Evolutionary conservation across 106 monocot genomes (phyloP), one percentile per base, ranked within the genome.

Genomic region (Dioscorea alata): DNA sequence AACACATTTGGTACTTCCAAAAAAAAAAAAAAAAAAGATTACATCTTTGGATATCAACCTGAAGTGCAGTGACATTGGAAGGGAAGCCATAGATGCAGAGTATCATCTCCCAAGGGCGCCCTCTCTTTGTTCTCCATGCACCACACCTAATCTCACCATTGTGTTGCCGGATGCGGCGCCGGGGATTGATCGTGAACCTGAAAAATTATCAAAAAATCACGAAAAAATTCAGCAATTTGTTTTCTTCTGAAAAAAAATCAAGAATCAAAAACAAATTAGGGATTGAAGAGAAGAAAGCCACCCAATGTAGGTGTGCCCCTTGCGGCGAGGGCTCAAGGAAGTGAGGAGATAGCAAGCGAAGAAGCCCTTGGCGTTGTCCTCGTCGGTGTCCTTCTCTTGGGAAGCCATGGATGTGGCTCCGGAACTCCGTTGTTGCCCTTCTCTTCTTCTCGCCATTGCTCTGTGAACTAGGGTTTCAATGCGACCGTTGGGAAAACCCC

Each of bases 101-200:
- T 24, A 97, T 73, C 96, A 97, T 97, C 71, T 97, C 96, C 96
- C 96, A 97, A 17, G 96, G 96, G 16, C 96, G 77, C 21, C 86
- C 86, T 4, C 73, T 42, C 67, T 84, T 92, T 17, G 96, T 97
- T 56, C 86, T 75, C 82, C 75, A 82, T 48, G 96, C 96, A 12
- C 92, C 96, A 25, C 82, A 78, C 52, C 57, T 72, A 31, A 85
- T 84, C 59, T 97, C 92, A 8, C 96, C 96, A 71, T 97, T 97
- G 71, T 97, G 96, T 68, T 97, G 96, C 61, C 82, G 79, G 20
- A 97, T 97, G 68, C 96, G 75, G 42, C 92, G 82, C 50, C 69
- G 72, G 28, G 96, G 96, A 82, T 97, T 89, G 13, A 85, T 82
- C 18, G 96, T 97, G 73, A 85, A 97, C 69, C 96, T 90, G 57